Evolutionary conservation across 2,329 filamentous ascomycete genomes (phyloP), one percentile per base, ranked within the genome.

Genomic region (Parastagonospora nodorum): DNA sequence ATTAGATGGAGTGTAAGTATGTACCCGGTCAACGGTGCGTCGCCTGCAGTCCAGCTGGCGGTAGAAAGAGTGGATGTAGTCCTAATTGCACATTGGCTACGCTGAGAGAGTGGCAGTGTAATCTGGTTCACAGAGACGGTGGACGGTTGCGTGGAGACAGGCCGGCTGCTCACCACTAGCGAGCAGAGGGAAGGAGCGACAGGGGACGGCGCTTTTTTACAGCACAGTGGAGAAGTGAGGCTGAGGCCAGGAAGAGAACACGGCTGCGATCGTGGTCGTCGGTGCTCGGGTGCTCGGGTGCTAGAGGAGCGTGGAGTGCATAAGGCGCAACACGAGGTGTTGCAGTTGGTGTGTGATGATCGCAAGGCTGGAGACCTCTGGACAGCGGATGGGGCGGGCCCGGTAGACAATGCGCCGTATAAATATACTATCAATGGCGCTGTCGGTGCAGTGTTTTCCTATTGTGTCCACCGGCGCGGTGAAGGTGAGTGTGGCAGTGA

Each of bases 101-200:
- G 56, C 51, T 50, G 51, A 37, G 41, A 40, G 37, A 42, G 36
- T 36, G n/a, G 42, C 10, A 11, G 38, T 31, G 41, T 36, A 44
- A 40, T 48, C 29, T 14, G 49, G 40, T 19, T 49, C 16, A 24
- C n/a, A 54, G 53, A 50, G 53, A 53, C 53, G 36, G 57, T 54
- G 45, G 44, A 54, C 53, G 37, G 9, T 40, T 29, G 35, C n/a
- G 64, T 71, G 65, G 68, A 69, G 59, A 73, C 71, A 74, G 71
- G 52, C 71, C 71, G 49, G 71, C 71, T 74, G 71, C 61, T 61
- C 63, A 72, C 67, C 68, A 69, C 69, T 64, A 56, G 55, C 50
- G 53, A 64, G 54, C 47, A 53, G 55, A 51, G 50, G 41, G 54
- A 67, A 59, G 53, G 66, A 68, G 61, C 50, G 67, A 68, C 63